Evolutionary conservation across 1,284 basidiomycete genomes (phyloP), one percentile per base, ranked within the genome.

Genomic region (Inonotus obliquus): DNA sequence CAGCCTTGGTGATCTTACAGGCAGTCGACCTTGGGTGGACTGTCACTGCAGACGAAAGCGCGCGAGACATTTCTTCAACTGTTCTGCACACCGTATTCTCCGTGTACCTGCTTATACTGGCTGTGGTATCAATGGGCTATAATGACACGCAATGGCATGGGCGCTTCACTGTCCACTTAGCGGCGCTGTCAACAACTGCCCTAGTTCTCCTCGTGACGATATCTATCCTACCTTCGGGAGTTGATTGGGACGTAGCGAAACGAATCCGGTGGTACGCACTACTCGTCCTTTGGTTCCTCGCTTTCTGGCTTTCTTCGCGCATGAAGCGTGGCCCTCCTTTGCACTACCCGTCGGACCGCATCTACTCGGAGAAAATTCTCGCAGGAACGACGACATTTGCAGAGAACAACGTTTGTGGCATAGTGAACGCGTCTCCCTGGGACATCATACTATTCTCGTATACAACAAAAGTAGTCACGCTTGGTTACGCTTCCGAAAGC

Each of bases 381-480:
- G 74, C 78, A 61, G 70, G 76, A 9, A 77, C 80, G 23, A 87
- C 84, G 2, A 86, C 85, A 56, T 71, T 68, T 21, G 80, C 83
- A 45, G 71, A 79, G 38, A 81, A 85, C 66, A 92, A 92, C 65
- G 89, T 91, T 13, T 85, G 81, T 57, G 87, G 87, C 1, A 64
- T 58, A 13, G 55, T 61, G 73, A 76, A 76, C 60, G 77, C 77
- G 13, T 87, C 82, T 4, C 79, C 86, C 1, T 83, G 81, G 74
- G 83, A 82, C 57, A 77, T 77, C 58, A 72, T 93, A 3, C 72
- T 93, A 10, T 96, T 95, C 74, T 86, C 85, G 13, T 94, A 93
- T 71, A 91, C 89, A 27, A 92, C 89, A 1, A 86, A 87, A 65
- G 90, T 95, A 6, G 85, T 95, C 61, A 85, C 86, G 81, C 84